These are phyloP conservation scores for Lachnellula subtilissima DNA, from an alignment of 2,329 filamentous ascomycete species.

Conservation along the genomic window DNA sequence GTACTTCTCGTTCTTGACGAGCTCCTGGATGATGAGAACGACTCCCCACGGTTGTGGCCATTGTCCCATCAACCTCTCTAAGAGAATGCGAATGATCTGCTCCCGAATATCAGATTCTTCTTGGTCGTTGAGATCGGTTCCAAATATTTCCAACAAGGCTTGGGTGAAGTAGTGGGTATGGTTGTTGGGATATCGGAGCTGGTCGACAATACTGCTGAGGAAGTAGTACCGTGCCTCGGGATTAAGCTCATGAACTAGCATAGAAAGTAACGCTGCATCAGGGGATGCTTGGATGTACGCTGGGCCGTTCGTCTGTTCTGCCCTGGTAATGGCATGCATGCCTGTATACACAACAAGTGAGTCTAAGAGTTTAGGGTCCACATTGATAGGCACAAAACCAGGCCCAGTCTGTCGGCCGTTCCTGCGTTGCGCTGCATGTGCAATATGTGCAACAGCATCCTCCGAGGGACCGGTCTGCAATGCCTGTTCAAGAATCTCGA, in stretches of 20 bases:
- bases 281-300: constrained; percentile 61
- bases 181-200: constrained; percentile 83
- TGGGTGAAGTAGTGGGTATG: constrained; percentile 93
- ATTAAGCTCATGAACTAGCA: constrained; percentile 68
- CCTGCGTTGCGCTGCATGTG: constrained; percentile 63
- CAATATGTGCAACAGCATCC: constrained; percentile 71
- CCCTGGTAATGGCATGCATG: constrained; percentile 60
- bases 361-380: constrained; percentile 69
- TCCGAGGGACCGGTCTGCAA: constrained; percentile 59
- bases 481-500: constrained; percentile 56
- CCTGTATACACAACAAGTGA: constrained; percentile 81
- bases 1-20: constrained; percentile 87
- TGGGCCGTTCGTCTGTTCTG: constrained; percentile 53
- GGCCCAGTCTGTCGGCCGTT: constrained; percentile 56
- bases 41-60: constrained; percentile 96
- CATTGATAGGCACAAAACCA: constrained; percentile 61
- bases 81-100: constrained; percentile 80
- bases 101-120: constrained; percentile 81
- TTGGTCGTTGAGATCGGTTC: constrained; percentile 64
- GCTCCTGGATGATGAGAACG: constrained; percentile 79
- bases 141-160: constrained; percentile 79
- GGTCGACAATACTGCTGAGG: constrained; percentile 79
- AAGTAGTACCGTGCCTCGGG: constrained; percentile 82
- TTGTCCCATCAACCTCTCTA: constrained; percentile 82
- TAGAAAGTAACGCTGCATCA: constrained; percentile 68